Conservation (phyloP, 2,329 filamentous ascomycete genomes). For the Ambrosiella beaveri region DNA sequence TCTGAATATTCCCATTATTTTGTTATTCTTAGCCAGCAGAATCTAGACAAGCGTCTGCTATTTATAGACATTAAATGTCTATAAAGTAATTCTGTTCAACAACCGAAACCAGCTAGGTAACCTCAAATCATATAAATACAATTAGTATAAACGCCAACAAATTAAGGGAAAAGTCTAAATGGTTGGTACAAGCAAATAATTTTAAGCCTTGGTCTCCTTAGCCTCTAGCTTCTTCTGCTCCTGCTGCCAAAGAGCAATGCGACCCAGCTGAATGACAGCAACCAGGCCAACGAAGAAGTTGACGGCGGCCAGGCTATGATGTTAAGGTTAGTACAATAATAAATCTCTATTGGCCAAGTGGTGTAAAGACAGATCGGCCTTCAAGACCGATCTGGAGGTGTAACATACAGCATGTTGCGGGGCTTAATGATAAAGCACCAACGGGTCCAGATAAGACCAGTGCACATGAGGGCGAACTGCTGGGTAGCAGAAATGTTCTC, state of each 20-base stretch:
- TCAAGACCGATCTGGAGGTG: neutral
- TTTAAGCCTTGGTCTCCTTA: constrained; percentile 17
- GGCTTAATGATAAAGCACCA: constrained; percentile 98
- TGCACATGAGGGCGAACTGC: constrained; percentile 77
- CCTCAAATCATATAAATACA: neutral
- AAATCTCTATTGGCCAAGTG: neutral
- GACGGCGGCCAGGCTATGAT: constrained; percentile 62
- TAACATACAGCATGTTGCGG: constrained; percentile 64
- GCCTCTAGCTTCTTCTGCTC: constrained; percentile 25
- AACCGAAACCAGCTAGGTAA: neutral
- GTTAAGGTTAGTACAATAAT: constrained; percentile 4
- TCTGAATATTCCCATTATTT: too few species aligned
- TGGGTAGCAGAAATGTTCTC: constrained; percentile 87
- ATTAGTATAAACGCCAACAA: neutral
- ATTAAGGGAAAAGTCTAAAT: neutral
- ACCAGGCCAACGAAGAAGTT: constrained; percentile 96
- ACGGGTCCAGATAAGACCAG: constrained; percentile 91
- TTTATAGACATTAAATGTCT: neutral
- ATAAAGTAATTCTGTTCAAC: neutral
- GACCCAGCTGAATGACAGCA: constrained; percentile 62
- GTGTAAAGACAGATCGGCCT: too few species aligned
- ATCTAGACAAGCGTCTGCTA: too few species aligned
- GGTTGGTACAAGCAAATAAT: neutral
- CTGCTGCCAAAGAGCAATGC: constrained; percentile 53
- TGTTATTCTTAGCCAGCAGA: too few species aligned